Base-by-base conservation (phyloP, 345 rosid genomes). In the Pugionium cornutum region DNA sequence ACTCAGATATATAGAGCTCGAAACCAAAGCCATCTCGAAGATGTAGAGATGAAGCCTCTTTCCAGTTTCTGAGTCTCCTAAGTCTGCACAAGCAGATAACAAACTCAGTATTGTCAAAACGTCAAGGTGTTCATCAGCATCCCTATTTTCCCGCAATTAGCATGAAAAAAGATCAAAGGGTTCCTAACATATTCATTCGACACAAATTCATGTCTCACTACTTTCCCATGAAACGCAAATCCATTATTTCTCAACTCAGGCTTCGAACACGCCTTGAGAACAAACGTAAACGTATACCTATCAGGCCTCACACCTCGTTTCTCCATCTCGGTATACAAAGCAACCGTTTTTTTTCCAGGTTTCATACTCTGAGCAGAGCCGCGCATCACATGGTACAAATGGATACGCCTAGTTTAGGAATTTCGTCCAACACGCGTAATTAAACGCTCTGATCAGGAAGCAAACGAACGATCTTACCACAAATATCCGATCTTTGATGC, bases 181-280 rank as follows among this genome's bases (percentile, higher is more conserved):
- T 83, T 87, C 73, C 83, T 83, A 55, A 79, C 83, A 74, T 80
- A 87, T 27, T 11, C 73, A 63, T 82, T 85, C 8, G 49, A 81
- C 4, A 55, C 61, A 79, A 88, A 83, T 18, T 91, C 95, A 67
- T 64, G 54, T 63, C 68, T 85, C 45, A 85, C 31, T 1, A 80
- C 78, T 73, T 79, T 88, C 31, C 83, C 91, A 58, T 85, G 91
- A 69, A 82, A n/a, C 71, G 83, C 81, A 69, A 77, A 76, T 7
- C 91, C 91, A 72, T 44, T 78, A 3, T 68, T 76, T 50, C 69
- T 75, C 85, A 79, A 83, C 53, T 70, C 68, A 67, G 83, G 79
- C 83, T 64, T 81, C 7, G 86, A 78, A 51, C 91, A 83, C 2
- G 87, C 95, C 63, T 88, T 88, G 37, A 88, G 86, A 42, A 81